Evolutionary conservation across 768 basidiomycete genomes (phyloP).

Genomic region (Sporobolomyces pararoseus): DNA sequence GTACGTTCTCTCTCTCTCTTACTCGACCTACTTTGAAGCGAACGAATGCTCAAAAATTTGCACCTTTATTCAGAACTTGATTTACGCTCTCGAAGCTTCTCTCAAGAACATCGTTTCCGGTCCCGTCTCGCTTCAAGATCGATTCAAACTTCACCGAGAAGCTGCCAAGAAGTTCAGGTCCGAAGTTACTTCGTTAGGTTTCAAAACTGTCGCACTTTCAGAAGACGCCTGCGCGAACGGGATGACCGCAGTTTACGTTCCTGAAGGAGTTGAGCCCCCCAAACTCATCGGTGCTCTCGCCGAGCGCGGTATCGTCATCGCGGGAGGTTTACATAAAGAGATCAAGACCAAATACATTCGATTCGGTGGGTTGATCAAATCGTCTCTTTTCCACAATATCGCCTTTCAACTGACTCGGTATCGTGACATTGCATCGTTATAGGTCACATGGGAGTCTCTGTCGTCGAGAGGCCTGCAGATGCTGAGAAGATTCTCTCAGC

Average conservation of each 20-base stretch:
- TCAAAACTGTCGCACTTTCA: constrained; percentile 52
- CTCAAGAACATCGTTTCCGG: constrained; percentile 66
- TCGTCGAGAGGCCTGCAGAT: constrained; percentile 57
- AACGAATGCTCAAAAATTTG: background rate
- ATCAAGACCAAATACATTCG: constrained; percentile 63
- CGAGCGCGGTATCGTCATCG: constrained; percentile 70
- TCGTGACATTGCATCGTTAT: too few relatives aligned
- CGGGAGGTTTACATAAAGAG: constrained; percentile 78
- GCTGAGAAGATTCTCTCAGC: constrained; percentile 66
- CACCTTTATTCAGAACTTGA: constrained; percentile 53
- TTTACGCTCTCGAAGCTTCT: constrained; percentile 84
- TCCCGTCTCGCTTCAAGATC: constrained; percentile 64
- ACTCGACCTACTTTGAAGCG: background rate
- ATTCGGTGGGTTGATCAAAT: constrained; percentile 8
- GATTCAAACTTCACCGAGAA: constrained; percentile 70
- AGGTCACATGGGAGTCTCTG: constrained; percentile 91
- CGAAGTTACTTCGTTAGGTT: constrained; percentile 62
- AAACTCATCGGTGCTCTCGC: constrained; percentile 73
- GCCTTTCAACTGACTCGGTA: too few relatives aligned
- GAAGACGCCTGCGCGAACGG: constrained; percentile 67
- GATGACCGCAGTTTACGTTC: constrained; percentile 90
- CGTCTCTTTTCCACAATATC: too few relatives aligned
- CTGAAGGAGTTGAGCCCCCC: constrained; percentile 68
- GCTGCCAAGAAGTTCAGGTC: constrained; percentile 67
- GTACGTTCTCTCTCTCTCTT: background rate